Evolutionary conservation across 331 rosid species (phyloP).

Genomic region (Acacia pycnantha): DNA sequence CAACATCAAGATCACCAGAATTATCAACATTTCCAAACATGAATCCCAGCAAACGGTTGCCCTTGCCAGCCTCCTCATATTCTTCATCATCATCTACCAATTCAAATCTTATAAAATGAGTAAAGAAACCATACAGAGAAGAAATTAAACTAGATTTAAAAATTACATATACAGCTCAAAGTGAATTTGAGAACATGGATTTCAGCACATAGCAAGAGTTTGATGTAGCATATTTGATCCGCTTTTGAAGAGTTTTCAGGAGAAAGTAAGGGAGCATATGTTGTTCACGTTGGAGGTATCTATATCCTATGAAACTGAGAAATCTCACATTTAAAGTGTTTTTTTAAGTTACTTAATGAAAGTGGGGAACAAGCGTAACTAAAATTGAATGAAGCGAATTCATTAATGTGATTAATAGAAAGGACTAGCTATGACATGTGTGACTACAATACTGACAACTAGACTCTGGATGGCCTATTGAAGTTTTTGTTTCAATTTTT

Average conservation of each 20-base stretch:
- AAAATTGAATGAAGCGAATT: not conserved
- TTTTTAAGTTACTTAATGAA: not conserved
- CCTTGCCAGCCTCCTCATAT: constrained; percentile 72
- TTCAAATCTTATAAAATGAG: constrained; percentile 13
- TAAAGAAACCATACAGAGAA: constrained; percentile 19
- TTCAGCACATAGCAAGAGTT: constrained; percentile 15
- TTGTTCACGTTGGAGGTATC: not conserved
- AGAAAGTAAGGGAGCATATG: not conserved
- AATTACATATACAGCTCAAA: not conserved
- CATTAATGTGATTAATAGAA: constrained; percentile 5
- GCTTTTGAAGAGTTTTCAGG: not conserved
- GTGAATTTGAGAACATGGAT: not conserved
- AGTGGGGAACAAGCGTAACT: not conserved
- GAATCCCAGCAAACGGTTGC: constrained; percentile 80
- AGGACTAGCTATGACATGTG: not conserved
- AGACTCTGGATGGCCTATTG: not conserved
- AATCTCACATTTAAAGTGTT: not conserved
- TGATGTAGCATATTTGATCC: not conserved
- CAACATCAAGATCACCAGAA: constrained; percentile 93
- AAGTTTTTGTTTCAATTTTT: not conserved
- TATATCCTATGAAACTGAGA: not conserved
- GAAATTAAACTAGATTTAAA: constrained; percentile 8
- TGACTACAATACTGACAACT: constrained; percentile 16
- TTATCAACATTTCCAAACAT: constrained; percentile 98
- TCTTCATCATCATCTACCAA: constrained; percentile 80